Evolutionary conservation across 2,329 filamentous ascomycete species (phyloP).

Genomic region (Neurospora crassa): DNA sequence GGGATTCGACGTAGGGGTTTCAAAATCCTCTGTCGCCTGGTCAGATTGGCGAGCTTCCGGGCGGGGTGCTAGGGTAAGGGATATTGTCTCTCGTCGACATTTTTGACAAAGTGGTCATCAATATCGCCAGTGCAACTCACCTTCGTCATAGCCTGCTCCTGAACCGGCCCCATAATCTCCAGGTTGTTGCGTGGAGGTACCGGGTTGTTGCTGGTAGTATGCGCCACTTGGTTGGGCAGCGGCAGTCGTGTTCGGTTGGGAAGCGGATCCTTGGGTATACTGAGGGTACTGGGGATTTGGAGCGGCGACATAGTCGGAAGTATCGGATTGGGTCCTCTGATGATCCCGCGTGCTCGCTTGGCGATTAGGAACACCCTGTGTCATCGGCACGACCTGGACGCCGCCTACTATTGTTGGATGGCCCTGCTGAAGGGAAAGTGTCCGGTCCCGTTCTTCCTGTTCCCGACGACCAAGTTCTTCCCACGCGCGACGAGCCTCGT

Average conservation of each 20-base stretch:
- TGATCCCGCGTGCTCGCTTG: conserved; percentile 35
- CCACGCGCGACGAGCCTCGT: conserved; percentile 92
- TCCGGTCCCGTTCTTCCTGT: conserved; percentile 84
- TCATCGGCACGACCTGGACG: conserved; percentile 92
- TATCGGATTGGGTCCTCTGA: conserved; percentile 23
- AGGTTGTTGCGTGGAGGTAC: conserved; percentile 32
- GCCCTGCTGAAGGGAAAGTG: conserved; percentile 74
- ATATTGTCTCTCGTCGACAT: conserved; percentile 51
- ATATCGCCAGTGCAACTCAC: conserved; percentile 52
- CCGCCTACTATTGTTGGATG: conserved; percentile 84
- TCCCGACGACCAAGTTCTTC: conserved; percentile 90
- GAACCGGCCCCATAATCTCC: conserved; percentile 42
- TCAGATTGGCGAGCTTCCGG: conserved; percentile 36
- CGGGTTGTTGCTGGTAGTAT: conserved; percentile 37
- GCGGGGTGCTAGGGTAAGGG: conserved; percentile 36
- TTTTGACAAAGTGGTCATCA: conserved; percentile 52
- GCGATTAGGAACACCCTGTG: conserved; percentile 54
- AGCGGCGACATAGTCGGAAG: conserved; percentile 22
- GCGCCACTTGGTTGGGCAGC: conserved; percentile 28
- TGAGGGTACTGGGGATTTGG: conserved; percentile 19
- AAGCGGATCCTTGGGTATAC: conserved; percentile 19
- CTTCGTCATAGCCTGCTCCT: conserved; percentile 57
- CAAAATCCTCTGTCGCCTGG: conserved; percentile 46
- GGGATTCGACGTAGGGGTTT: conserved; percentile 38
- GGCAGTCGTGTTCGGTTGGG: conserved; percentile 22